These are phyloP conservation scores for Acacia crassicarpa DNA, from an alignment of 306 rosid species.

Conservation along the genomic window DNA sequence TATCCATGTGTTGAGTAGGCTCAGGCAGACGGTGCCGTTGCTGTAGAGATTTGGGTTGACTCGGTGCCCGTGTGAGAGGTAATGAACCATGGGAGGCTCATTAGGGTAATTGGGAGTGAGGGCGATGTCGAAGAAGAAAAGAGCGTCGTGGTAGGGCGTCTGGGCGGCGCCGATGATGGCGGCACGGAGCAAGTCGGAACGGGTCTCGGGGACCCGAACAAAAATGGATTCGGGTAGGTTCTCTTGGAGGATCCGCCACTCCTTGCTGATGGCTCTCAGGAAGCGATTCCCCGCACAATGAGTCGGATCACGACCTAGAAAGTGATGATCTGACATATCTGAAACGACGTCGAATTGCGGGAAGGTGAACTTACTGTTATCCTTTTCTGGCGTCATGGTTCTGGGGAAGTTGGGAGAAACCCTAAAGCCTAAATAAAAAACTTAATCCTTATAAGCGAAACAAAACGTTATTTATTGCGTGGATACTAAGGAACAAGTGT, in stretches of 20 bases:
- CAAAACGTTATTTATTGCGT: too few relatives aligned
- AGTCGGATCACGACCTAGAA: background rate
- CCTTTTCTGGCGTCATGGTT: background rate
- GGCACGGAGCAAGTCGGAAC: slow-evolving; percentile 44
- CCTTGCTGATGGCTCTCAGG: slow-evolving; percentile 45
- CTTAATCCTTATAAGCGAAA: background rate
- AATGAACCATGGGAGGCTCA: slow-evolving; percentile 43
- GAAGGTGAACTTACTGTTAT: slow-evolving; percentile 1
- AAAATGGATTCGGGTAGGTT: slow-evolving; percentile 56
- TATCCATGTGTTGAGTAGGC: slow-evolving; percentile 58
- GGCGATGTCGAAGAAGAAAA: slow-evolving; percentile 55
- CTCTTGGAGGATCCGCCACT: slow-evolving; percentile 54
- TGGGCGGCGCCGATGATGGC: slow-evolving; percentile 55
- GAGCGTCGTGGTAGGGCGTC: slow-evolving; percentile 60
- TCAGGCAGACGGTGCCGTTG: slow-evolving; percentile 44
- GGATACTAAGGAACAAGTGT: too few relatives aligned
- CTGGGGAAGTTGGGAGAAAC: too few relatives aligned
- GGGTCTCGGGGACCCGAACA: slow-evolving; percentile 36
- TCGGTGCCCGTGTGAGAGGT: slow-evolving; percentile 37
- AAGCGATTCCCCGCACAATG: background rate
- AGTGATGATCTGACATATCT: slow-evolving; percentile 45
- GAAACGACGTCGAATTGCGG: slow-evolving; percentile 47
- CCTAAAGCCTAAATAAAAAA: too few relatives aligned
- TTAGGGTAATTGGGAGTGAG: slow-evolving; percentile 44
- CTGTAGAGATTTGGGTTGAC: slow-evolving; percentile 50